Conservation (phyloP, 2,329 filamentous ascomycete species). For the Blastomyces silverae region DNA sequence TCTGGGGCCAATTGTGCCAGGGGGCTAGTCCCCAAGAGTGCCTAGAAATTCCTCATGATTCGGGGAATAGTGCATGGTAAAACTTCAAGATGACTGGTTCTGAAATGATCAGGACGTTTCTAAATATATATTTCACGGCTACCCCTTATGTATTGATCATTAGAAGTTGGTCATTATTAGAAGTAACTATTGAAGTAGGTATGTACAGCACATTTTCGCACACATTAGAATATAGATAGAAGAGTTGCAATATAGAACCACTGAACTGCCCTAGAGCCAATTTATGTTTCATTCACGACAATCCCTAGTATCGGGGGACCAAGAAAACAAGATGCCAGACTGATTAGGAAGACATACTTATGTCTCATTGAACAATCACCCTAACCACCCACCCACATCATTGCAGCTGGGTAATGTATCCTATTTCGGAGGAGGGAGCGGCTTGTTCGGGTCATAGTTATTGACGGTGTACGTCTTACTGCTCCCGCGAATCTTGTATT, state of each 20-base stretch:
- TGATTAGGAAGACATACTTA: background rate
- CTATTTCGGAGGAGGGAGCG: background rate
- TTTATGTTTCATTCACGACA: background rate
- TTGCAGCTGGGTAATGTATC: background rate
- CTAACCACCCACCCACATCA: background rate
- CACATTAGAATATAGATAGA: background rate
- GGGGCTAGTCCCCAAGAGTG: background rate
- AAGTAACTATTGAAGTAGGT: background rate
- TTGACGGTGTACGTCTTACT: background rate
- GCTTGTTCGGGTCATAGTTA: slow-evolving; percentile 6
- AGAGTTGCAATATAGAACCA: background rate
- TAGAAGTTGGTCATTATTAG: background rate
- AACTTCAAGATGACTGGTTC: background rate
- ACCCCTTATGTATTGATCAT: background rate
- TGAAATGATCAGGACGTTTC: background rate
- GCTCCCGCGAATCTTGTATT: slow-evolving; percentile 9
- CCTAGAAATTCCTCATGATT: background rate
- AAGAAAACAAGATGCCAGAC: background rate
- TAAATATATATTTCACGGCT: background rate
- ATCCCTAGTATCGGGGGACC: background rate
- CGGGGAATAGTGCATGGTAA: background rate
- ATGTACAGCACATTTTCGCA: background rate
- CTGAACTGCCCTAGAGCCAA: background rate
- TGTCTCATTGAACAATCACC: background rate
- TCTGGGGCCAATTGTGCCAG: background rate